Conservation (phyloP, 2,329 filamentous ascomycete species). For the Coleophoma crateriformis region DNA sequence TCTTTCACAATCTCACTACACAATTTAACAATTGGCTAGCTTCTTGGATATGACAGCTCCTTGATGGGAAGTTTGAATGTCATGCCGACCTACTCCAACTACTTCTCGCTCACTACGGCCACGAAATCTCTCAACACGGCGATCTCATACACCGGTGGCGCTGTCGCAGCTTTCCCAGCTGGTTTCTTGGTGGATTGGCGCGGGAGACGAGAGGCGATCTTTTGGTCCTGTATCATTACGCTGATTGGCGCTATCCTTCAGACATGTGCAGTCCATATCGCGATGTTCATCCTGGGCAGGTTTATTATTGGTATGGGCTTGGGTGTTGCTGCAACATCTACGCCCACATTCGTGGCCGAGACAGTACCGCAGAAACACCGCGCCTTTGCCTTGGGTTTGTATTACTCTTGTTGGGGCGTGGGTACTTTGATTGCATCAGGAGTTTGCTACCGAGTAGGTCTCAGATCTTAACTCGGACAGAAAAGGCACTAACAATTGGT, state of each 20-base stretch:
- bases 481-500: not conserved
- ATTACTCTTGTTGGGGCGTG: constrained; percentile 6
- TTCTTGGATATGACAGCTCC: constrained; percentile 26
- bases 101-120: constrained; percentile 27
- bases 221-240: constrained; percentile 3
- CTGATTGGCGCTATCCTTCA: constrained; percentile 24
- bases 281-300: constrained; percentile 12
- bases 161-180: constrained; percentile 71
- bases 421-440: constrained; percentile 7
- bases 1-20: not conserved
- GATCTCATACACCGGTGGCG: constrained; percentile 7
- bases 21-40: not conserved
- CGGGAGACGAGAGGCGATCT: constrained; percentile 3
- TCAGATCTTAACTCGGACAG: not conserved
- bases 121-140: constrained; percentile 26
- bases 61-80: constrained; percentile 30
- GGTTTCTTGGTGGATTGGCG: constrained; percentile 13
- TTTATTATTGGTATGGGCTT: constrained; percentile 15
- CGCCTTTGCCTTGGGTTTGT: constrained; percentile 33
- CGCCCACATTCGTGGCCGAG: constrained; percentile 30
- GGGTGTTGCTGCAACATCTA: constrained; percentile 8
- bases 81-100: constrained; percentile 26
- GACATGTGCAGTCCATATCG: constrained; percentile 13
- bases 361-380: constrained; percentile 37
- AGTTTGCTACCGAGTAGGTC: constrained; percentile 4